Evolutionary conservation across 2,329 filamentous ascomycete genomes (phyloP).

Genomic region (Fusarium sp.): DNA sequence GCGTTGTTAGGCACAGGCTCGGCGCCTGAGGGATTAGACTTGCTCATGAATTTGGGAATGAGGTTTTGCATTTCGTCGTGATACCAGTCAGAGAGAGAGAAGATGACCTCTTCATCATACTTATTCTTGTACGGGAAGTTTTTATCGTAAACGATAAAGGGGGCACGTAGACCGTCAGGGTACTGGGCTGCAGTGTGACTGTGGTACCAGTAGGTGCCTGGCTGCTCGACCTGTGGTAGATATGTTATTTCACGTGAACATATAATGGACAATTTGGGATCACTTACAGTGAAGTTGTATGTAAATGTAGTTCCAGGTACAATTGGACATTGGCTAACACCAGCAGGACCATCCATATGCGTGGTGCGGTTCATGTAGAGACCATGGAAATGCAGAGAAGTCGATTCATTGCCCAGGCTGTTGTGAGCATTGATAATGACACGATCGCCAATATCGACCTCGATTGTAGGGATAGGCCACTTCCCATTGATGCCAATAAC

Average conservation of each 20-base stretch:
- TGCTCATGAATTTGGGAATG: slow-evolving; percentile 64
- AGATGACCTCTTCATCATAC: slow-evolving; percentile 72
- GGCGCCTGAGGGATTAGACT: slow-evolving; percentile 68
- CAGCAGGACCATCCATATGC: slow-evolving; percentile 78
- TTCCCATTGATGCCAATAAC: slow-evolving; percentile 82
- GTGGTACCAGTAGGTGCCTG: slow-evolving; percentile 86
- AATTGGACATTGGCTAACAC: slow-evolving; percentile 77
- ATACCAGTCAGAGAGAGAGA: slow-evolving; percentile 80
- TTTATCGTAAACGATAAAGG: slow-evolving; percentile 74
- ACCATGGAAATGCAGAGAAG: slow-evolving; percentile 78
- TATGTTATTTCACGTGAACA: background rate
- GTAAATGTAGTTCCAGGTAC: slow-evolving; percentile 72
- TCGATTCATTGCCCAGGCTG: slow-evolving; percentile 71
- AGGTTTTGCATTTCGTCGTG: slow-evolving; percentile 68
- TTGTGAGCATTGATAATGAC: slow-evolving; percentile 71
- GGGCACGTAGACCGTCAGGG: slow-evolving; percentile 75
- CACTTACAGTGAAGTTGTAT: slow-evolving; percentile 75
- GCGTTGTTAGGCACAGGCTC: slow-evolving; percentile 77
- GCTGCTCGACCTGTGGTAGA: slow-evolving; percentile 66
- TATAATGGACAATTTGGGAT: background rate
- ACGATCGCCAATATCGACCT: slow-evolving; percentile 72
- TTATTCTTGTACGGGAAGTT: slow-evolving; percentile 67
- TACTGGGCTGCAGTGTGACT: slow-evolving; percentile 77
- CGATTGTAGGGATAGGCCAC: slow-evolving; percentile 79
- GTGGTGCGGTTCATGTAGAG: slow-evolving; percentile 75